Base-by-base conservation (phyloP, 805 yeast genomes). In the Brettanomyces nanus region DNA sequence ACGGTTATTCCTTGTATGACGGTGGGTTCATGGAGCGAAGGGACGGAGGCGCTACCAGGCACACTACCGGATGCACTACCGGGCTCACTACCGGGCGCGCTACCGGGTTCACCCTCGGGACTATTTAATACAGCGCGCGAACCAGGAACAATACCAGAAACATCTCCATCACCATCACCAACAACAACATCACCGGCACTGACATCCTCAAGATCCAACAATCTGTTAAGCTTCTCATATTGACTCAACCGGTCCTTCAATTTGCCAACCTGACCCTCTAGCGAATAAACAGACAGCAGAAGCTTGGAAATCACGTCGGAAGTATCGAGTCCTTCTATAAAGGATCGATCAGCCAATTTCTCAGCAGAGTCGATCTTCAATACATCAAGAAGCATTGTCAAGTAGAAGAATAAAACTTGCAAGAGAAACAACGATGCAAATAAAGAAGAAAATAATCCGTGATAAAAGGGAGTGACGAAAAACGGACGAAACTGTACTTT, bases 261-360 rank as follows among this genome's bases (percentile, higher is more conserved):
- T 13, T 35, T 31, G n/a, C 46, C 27, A 13, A 52, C 51, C 32
- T 52, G 42, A 9, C 34, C 35, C 32, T 51, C 45, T 14, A 51
- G 38, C 2, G 48, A 28, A 18, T 43, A 37, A 13, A 51, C 48
- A 1, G 53, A 36, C 3, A 43, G 15, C 19, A 51, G 31, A 19
- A 51, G 40, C 32, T 48, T 49, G 4, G 52, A 43, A 13, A 51
- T 41, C n/a, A 50, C 41, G 21, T 52, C 54, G 18, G 39, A 41
- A 23, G 46, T 46, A 31, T 51, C 44, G 37, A 51, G 25, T 14
- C 45, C 28, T 23, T 49, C 45, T 15, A 45, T 38, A 22, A 40
- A 45, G 9, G 40, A 41, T 6, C 38, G 36, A 36, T 45, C 49
- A 14, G 43, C 39, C 33, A 48, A 28, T 32, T 47, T 45, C n/a